These are phyloP conservation scores for Ceraceosorus bombacis DNA, from an alignment of 1,284 basidiomycete species.

Conservation along the genomic window DNA sequence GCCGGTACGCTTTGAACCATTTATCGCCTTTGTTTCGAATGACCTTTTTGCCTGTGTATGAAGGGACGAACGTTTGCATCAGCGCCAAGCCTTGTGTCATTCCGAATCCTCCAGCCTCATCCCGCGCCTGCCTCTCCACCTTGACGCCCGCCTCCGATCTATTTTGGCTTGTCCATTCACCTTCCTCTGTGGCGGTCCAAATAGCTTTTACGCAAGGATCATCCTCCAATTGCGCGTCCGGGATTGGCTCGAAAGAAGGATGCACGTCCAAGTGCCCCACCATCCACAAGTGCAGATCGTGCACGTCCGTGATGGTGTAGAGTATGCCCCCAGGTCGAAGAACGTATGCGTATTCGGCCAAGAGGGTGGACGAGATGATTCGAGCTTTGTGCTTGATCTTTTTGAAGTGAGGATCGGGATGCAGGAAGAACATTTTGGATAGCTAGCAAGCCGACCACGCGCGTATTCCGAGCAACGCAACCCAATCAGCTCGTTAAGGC, in stretches of 20 bases:
- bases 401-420: constrained; percentile 99
- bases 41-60: constrained; percentile 70
- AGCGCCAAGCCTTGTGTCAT: too few relatives aligned
- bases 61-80: too few relatives aligned
- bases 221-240: constrained; percentile 59
- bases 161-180: constrained; percentile 45
- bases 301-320: constrained; percentile 96
- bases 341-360: constrained; percentile 86
- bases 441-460: constrained; percentile 8
- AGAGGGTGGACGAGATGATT: constrained; percentile 81
- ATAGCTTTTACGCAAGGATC: constrained; percentile 50
- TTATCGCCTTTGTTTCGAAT: constrained; percentile 83
- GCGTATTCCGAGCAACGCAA: too few relatives aligned
- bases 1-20: constrained; percentile 72
- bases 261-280: constrained; percentile 73
- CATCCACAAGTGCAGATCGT: constrained; percentile 94
- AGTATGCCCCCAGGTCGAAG: constrained; percentile 83
- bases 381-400: constrained; percentile 90
- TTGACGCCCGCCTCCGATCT: too few relatives aligned
- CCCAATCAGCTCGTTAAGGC: too few relatives aligned
- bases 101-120: too few relatives aligned
- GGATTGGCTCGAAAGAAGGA: constrained; percentile 75
- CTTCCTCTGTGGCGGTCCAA: constrained; percentile 65
- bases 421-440: constrained; percentile 85
- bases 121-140: too few relatives aligned